Conservation (phyloP, 768 basidiomycete genomes). For the Lyophyllum decastes region DNA sequence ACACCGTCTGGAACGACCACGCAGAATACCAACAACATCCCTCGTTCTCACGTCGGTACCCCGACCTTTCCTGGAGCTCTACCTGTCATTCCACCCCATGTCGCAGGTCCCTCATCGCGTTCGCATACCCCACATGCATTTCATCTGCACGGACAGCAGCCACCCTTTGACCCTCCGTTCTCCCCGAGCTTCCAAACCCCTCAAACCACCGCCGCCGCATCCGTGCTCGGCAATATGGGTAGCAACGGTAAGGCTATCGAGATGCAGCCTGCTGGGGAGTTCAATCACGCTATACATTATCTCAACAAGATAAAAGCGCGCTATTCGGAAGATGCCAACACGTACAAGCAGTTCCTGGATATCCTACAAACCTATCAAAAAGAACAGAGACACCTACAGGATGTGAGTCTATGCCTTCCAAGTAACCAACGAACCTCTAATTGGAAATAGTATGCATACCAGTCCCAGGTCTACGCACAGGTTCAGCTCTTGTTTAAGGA, state of each 20-base stretch:
- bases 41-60: slow-evolving; percentile 27
- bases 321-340: slow-evolving; percentile 86
- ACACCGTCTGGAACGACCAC: slow-evolving; percentile 75
- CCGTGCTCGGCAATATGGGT: slow-evolving; percentile 63
- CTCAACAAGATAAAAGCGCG: slow-evolving; percentile 98
- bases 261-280: slow-evolving; percentile 64
- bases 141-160: slow-evolving; percentile 35
- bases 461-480: slow-evolving; percentile 80
- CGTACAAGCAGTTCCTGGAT: slow-evolving; percentile 88
- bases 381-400: slow-evolving; percentile 72
- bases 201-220: slow-evolving; percentile 61
- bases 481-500: slow-evolving; percentile 82
- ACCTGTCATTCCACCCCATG: slow-evolving; percentile 29
- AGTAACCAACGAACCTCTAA: not conserved
- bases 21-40: slow-evolving; percentile 53
- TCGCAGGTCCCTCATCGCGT: slow-evolving; percentile 47
- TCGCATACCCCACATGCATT: slow-evolving; percentile 56
- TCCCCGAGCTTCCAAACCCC: slow-evolving; percentile 48
- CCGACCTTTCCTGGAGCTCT: slow-evolving; percentile 34
- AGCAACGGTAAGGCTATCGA: slow-evolving; percentile 51
- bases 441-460: slow-evolving; percentile 9
- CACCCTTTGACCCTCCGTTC: slow-evolving; percentile 40
- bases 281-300: slow-evolving; percentile 94
- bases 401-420: slow-evolving; percentile 47
- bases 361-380: slow-evolving; percentile 88